Evolutionary conservation across 306 rosid genomes (phyloP).

Genomic region (Biancaea sappan): DNA sequence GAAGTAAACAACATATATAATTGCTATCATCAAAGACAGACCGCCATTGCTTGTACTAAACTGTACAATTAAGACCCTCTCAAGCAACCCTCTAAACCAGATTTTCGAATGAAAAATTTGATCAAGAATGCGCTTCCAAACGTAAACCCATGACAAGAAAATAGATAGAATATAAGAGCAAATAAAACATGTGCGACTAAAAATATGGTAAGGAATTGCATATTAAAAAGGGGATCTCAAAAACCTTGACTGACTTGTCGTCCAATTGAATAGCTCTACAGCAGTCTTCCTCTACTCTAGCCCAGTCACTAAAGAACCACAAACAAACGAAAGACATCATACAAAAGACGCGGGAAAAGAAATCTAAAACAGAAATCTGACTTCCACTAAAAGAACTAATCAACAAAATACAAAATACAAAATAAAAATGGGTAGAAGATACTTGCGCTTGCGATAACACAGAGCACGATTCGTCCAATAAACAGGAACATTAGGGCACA

Average conservation of each 20-base stretch:
- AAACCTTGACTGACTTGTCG: slow-evolving; percentile 70
- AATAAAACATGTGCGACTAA: not conserved
- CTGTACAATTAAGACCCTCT: too few species aligned
- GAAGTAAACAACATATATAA: too few species aligned
- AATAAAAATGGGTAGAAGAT: slow-evolving; percentile 26
- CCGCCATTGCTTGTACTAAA: too few species aligned
- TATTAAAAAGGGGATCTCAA: slow-evolving; percentile 27
- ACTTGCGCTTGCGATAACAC: slow-evolving; percentile 89
- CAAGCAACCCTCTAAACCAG: too few species aligned
- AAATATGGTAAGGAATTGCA: not conserved
- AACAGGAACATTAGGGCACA: slow-evolving; percentile 75
- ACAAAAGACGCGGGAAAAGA: not conserved
- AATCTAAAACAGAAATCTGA: not conserved
- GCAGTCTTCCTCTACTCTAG: slow-evolving; percentile 73
- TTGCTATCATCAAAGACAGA: too few species aligned
- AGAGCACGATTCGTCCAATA: slow-evolving; percentile 89
- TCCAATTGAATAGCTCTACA: slow-evolving; percentile 80
- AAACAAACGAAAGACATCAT: not conserved
- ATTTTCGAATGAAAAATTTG: not conserved
- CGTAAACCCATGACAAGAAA: not conserved
- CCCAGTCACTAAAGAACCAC: slow-evolving; percentile 70
- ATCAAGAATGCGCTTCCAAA: not conserved
- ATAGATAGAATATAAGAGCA: not conserved
- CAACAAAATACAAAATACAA: not conserved
- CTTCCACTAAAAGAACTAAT: not conserved